Evolutionary conservation across 441 rosid species (phyloP), one percentile per base, ranked within the genome.

Genomic region (Brassica balearica): DNA sequence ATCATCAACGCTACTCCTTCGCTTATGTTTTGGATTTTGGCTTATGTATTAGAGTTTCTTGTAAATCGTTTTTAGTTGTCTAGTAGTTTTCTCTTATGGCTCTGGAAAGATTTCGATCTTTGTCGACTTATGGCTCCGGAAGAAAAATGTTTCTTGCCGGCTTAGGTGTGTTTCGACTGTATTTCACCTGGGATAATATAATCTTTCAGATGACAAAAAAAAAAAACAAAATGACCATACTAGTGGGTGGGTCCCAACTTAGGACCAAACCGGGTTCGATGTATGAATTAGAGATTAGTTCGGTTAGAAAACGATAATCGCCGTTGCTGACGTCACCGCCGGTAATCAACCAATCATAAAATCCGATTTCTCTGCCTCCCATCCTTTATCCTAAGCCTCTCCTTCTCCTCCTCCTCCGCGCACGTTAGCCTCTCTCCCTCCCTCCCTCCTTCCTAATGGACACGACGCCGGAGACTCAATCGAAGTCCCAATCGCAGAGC

Each of bases 271-370:
- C 72, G 62, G 55, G 5, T 43, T 68, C 8, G 3, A 75, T 3
- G 14, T 11, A 43, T 11, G 51, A 4, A 14, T 53, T 6, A 15
- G n/a, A 55, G 68, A 65, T 65, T 15, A 65, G 68, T 17, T 43
- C 69, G 79, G 79, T 64, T n/a, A 3, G 5, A 64, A 8, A 2
- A 46, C 2, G 63, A 15, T 48, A 60, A 80, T 75, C 83, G 81
- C 77, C 81, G 83, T 61, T 81, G 81, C 64, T 88, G 87, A 88
- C 90, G 91, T 86, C 91, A 88, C 80, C 89, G 87, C 89, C 88
- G 91, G 91, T 86, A 79, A 85, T 82, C 68, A 77, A 81, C 79
- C 65, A 82, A 83, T 79, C 68, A 32, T 65, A 41, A 74, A 53
- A 53, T 53, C 75, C 75, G 75, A 74, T 41, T 81, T 8, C 29